Evolutionary conservation across 75 land plant species (phyloP).

Genomic region (Pinus tabuliformis): DNA sequence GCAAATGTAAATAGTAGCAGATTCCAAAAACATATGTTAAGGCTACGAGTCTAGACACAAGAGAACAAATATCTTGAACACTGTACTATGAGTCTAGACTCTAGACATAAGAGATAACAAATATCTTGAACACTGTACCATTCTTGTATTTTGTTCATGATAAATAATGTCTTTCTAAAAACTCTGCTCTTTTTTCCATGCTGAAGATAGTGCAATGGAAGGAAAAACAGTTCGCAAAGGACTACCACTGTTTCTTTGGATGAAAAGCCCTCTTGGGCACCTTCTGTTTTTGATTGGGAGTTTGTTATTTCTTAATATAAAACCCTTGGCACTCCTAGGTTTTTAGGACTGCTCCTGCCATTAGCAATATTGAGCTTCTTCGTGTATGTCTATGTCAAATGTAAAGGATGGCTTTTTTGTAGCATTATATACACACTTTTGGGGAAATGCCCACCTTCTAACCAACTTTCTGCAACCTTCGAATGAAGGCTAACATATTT

Average conservation of each 20-base stretch:
- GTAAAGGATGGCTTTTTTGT: background rate
- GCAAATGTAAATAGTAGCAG: background rate
- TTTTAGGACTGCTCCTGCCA: no score
- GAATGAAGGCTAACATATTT: no score
- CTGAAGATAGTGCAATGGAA: background rate
- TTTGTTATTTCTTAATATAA: background rate
- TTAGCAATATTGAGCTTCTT: background rate
- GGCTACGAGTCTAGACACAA: no score
- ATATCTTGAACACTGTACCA: no score
- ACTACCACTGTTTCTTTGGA: background rate
- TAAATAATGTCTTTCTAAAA: background rate
- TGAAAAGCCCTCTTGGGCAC: background rate
- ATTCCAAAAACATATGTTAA: no score
- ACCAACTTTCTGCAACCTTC: no score
- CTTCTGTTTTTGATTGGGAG: background rate
- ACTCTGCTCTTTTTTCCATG: background rate
- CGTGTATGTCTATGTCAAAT: background rate
- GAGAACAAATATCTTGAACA: no score
- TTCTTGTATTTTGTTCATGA: background rate
- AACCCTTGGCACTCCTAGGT: no score
- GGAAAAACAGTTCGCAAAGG: background rate
- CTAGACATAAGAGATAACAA: no score
- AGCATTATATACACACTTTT: background rate
- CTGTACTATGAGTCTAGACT: no score
- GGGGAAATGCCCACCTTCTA: background rate